A percentile compares a stretch with the other conserved stretches of the same genome.
Conservation (phyloP, 2,329 filamentous ascomycete species). For the Fonsecaea pedrosoi region DNA sequence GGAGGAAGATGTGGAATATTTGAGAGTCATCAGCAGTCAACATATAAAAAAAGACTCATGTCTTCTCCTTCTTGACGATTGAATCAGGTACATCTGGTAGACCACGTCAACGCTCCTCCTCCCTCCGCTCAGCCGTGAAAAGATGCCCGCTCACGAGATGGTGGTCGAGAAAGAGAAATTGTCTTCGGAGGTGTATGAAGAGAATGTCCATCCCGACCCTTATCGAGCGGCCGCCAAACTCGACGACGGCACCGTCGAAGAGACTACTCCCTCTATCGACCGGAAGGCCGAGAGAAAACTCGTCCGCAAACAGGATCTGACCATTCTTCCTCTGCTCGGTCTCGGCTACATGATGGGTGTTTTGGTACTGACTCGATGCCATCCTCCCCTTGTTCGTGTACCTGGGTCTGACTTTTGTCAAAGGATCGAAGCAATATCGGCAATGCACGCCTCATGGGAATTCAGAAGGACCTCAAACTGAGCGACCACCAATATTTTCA, state of each 20-base stretch:
- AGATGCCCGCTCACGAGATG: too few species aligned
- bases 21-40: too few species aligned
- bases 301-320: slow-evolving; percentile 19
- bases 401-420: slow-evolving; percentile 38
- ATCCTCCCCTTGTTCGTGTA: neutral
- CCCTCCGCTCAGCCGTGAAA: too few species aligned
- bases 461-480: slow-evolving; percentile 25
- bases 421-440: slow-evolving; percentile 26
- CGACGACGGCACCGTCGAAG: slow-evolving; percentile 4
- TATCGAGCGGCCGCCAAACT: neutral
- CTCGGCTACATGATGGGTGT: slow-evolving; percentile 14
- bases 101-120: too few species aligned
- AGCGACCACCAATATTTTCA: slow-evolving; percentile 22
- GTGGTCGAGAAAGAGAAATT: too few species aligned
- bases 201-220: too few species aligned
- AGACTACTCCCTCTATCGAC: slow-evolving; percentile 2
- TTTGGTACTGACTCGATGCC: slow-evolving; percentile 4
- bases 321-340: slow-evolving; percentile 19
- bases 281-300: slow-evolving; percentile 10
- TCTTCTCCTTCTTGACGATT: too few species aligned
- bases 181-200: too few species aligned
- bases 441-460: slow-evolving; percentile 22
- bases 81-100: too few species aligned
- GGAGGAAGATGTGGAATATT: too few species aligned
- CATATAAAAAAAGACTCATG: too few species aligned